phyloP scores from a whole-genome alignment of 2,329 filamentous ascomycete genomes.

The Coleophoma cylindrospora region DNA sequence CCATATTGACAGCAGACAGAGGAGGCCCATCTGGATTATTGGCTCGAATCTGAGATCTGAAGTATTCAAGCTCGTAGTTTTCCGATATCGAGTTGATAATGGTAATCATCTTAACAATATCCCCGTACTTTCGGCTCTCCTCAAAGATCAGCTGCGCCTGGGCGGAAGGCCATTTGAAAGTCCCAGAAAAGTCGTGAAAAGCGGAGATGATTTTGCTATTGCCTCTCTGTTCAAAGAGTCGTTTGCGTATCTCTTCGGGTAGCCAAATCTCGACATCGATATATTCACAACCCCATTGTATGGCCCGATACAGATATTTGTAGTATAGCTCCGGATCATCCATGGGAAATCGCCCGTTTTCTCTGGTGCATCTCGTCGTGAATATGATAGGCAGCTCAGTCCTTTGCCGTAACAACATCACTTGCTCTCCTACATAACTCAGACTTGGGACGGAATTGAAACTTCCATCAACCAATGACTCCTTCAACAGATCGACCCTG shows the following conservation, averaged over 20 bases:
- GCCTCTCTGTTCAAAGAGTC: conserved; percentile 64
- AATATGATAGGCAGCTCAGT: conserved; percentile 90
- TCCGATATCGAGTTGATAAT: conserved; percentile 78
- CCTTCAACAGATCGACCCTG: conserved; percentile 74
- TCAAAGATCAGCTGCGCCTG: conserved; percentile 69
- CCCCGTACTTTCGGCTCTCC: conserved; percentile 67
- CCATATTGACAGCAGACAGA: conserved; percentile 83
- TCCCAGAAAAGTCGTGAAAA: conserved; percentile 83
- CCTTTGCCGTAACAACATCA: conserved; percentile 77
- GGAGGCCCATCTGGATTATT: conserved; percentile 66
- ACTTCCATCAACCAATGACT: conserved; percentile 58
- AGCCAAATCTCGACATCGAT: conserved; percentile 87
- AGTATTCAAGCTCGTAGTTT: conserved; percentile 88
- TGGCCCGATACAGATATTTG: conserved; percentile 74
- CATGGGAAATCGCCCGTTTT: conserved; percentile 84
- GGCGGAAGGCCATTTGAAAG: conserved; percentile 75
- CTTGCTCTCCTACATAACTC: conserved; percentile 79
- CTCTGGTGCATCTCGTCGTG: conserved; percentile 74
- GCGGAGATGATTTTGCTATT: conserved; percentile 87
- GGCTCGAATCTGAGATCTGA: conserved; percentile 69
- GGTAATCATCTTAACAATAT: conserved; percentile 89
- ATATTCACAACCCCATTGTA: conserved; percentile 87
- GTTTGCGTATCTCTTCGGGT: conserved; percentile 67
- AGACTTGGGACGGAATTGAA: conserved; percentile 68
- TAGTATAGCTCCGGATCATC: conserved; percentile 71